A percentile compares a stretch with the other conserved stretches of the same genome.
Evolutionary conservation across 768 basidiomycete species (phyloP).

Genomic region (Leccinum subtestaceum): DNA sequence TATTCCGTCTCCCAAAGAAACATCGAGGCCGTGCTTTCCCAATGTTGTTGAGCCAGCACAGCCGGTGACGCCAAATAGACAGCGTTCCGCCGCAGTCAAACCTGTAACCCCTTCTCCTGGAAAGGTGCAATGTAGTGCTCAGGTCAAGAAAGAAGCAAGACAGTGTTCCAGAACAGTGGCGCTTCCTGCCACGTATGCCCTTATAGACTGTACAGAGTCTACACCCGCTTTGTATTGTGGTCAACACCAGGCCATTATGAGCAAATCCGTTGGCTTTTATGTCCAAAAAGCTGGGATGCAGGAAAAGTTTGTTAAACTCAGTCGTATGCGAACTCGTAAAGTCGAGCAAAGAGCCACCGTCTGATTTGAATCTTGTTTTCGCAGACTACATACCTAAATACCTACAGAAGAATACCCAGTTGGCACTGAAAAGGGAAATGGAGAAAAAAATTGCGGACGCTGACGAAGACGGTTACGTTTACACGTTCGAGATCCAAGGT

Average conservation of each 20-base stretch:
- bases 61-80: conserved; percentile 16
- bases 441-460: conserved; percentile 48
- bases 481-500: conserved; percentile 80
- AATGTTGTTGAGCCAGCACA: conserved; percentile 12
- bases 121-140: conserved; percentile 54
- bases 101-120: conserved; percentile 17
- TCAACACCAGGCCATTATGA: conserved; percentile 42
- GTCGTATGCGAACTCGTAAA: conserved; percentile 38
- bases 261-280: conserved; percentile 38
- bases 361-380: conserved; percentile 5
- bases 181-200: conserved; percentile 28
- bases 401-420: conserved; percentile 57
- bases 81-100: conserved; percentile 21
- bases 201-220: conserved; percentile 19
- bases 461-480: conserved; percentile 76
- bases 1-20: conserved; percentile 11
- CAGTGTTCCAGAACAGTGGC: conserved; percentile 63
- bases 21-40: conserved; percentile 4
- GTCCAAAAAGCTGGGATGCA: conserved; percentile 39
- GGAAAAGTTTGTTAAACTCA: conserved; percentile 54
- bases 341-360: neutral
- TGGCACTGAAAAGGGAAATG: conserved; percentile 54
- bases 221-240: conserved; percentile 50
- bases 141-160: conserved; percentile 67
- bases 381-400: conserved; percentile 72